These are phyloP conservation scores for Eimeria maxima DNA, from an alignment of 169 alveolate genomes.

Conservation along the genomic window DNA sequence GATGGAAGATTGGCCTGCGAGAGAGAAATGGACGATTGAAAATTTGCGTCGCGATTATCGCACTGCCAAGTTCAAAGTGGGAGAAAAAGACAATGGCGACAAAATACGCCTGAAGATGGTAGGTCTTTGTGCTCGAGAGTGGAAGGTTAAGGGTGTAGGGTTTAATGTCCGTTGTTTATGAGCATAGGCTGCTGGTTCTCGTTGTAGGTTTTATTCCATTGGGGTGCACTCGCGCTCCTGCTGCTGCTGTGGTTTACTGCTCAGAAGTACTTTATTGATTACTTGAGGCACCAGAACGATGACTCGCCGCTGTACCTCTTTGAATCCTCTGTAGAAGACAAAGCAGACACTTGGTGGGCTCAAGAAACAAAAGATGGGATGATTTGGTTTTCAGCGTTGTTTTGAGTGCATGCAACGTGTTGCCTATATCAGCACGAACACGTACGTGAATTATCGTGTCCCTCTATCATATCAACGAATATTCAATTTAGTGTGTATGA, in stretches of 20 bases:
- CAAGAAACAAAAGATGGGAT: not conserved
- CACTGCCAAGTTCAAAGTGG: constrained; percentile 73
- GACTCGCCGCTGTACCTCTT: constrained; percentile 85
- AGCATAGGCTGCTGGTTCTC: not conserved
- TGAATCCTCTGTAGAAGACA: constrained; percentile 81
- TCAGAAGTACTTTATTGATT: constrained; percentile 84
- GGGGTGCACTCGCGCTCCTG: not conserved
- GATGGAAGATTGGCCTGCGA: constrained; percentile 85
- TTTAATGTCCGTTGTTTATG: not conserved
- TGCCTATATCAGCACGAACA: not conserved
- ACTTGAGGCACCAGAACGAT: constrained; percentile 80
- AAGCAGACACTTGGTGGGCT: constrained; percentile 74
- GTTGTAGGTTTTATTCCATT: not conserved
- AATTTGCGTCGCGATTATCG: not conserved
- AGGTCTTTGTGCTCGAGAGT: not conserved
- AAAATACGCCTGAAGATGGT: constrained; percentile 72
- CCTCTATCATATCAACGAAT: too few species aligned
- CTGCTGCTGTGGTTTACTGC: not conserved
- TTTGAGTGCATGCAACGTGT: not conserved
- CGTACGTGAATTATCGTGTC: not conserved
- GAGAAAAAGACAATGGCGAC: constrained; percentile 76
- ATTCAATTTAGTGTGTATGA: too few species aligned
- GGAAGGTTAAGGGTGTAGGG: not conserved
- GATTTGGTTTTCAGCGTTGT: not conserved
- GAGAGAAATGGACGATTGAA: constrained; percentile 47